Conservation (phyloP, 1,284 basidiomycete species). For the Vanrija humicola region DNA sequence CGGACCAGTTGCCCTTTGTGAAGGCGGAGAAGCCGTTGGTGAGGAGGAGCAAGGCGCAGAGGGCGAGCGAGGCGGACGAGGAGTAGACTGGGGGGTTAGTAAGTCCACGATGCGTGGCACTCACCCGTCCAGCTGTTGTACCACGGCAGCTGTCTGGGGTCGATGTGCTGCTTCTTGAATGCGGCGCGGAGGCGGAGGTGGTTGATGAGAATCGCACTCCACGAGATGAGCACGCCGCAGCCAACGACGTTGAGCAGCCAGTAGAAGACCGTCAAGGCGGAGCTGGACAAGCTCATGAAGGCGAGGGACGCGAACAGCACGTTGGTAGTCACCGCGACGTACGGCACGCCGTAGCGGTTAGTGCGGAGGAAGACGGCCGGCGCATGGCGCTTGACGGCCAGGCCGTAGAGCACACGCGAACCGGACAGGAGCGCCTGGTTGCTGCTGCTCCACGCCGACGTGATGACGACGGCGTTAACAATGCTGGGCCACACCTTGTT, state of each 20-base stretch:
- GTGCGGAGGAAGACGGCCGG: constrained; percentile 52
- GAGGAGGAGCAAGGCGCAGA: constrained; percentile 18
- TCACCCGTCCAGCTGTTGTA: constrained; percentile 26
- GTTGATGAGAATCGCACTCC: constrained; percentile 24
- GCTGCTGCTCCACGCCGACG: constrained; percentile 18
- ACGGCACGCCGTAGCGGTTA: constrained; percentile 51
- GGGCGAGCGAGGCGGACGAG: constrained; percentile 12
- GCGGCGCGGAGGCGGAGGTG: constrained; percentile 19
- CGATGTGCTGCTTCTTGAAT: constrained; percentile 14
- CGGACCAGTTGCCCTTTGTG: constrained; percentile 22
- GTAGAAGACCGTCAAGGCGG: constrained; percentile 62
- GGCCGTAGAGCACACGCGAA: constrained; percentile 48
- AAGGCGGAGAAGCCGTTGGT: constrained; percentile 24
- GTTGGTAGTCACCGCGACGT: constrained; percentile 30
- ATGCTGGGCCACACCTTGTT: constrained; percentile 58
- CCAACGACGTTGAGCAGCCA: constrained; percentile 61
- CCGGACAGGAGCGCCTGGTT: constrained; percentile 24
- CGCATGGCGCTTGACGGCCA: constrained; percentile 52
- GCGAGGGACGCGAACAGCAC: constrained; percentile 62
- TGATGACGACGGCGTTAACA: constrained; percentile 43
- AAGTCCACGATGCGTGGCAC: background rate
- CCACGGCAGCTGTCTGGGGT: constrained; percentile 18
- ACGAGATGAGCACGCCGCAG: constrained; percentile 29
- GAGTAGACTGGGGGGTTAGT: constrained; percentile 10
- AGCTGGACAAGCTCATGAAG: constrained; percentile 56